These are phyloP conservation scores for Barnettozyma botsteinii DNA, from an alignment of 805 yeast genomes.

Conservation along the genomic window DNA sequence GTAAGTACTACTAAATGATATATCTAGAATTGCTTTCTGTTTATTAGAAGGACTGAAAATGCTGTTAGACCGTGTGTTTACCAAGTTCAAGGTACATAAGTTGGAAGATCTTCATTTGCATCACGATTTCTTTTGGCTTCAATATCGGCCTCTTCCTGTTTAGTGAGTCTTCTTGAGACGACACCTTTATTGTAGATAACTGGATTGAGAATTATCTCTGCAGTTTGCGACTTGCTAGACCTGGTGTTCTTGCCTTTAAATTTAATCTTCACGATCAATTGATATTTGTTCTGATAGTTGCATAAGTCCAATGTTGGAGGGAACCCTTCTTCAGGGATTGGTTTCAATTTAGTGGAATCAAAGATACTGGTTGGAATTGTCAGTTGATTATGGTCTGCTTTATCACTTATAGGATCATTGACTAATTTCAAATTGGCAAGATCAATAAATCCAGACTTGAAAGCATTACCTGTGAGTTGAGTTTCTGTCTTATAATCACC, in stretches of 20 bases:
- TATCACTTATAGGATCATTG: too few relatives aligned
- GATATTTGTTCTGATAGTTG: background rate
- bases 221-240: background rate
- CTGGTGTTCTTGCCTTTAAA: background rate
- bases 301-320: background rate
- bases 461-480: background rate
- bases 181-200: background rate
- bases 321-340: background rate
- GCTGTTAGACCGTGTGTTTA: too few relatives aligned
- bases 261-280: background rate
- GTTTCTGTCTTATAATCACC: background rate
- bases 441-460: background rate
- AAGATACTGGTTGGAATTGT: background rate
- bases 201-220: background rate
- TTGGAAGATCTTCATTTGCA: too few relatives aligned
- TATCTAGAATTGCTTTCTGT: too few relatives aligned
- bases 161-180: too few relatives aligned
- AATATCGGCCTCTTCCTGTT: too few relatives aligned
- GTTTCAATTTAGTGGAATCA: background rate
- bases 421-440: background rate
- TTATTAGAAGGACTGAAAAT: too few relatives aligned
- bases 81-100: too few relatives aligned
- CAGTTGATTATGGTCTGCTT: too few relatives aligned
- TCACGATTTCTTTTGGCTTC: too few relatives aligned
- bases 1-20: too few relatives aligned